Evolutionary conservation across 805 yeast genomes (phyloP).

Genomic region (Saccharomyces mikatae): DNA sequence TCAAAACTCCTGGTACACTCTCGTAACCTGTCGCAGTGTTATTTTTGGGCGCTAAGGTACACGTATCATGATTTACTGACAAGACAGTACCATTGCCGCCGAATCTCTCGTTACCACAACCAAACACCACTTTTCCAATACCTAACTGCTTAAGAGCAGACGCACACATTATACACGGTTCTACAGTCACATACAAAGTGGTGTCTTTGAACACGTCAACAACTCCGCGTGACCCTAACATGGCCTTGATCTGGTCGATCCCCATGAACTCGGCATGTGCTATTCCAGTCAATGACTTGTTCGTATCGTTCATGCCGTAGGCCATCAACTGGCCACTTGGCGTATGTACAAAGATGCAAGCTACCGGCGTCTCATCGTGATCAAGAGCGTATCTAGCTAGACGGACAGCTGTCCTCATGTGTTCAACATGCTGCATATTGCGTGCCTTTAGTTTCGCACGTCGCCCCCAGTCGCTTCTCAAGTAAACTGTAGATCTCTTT

Average conservation of each 20-base stretch:
- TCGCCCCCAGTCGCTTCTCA: not conserved
- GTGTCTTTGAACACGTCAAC: slow-evolving; percentile 42
- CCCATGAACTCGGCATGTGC: slow-evolving; percentile 91
- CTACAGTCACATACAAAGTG: slow-evolving; percentile 85
- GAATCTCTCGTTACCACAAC: slow-evolving; percentile 90
- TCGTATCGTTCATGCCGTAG: slow-evolving; percentile 79
- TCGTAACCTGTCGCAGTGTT: slow-evolving; percentile 9
- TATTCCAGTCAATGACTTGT: slow-evolving; percentile 75
- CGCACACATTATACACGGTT: slow-evolving; percentile 98
- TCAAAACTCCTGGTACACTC: slow-evolving; percentile 67
- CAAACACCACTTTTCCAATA: slow-evolving; percentile 68
- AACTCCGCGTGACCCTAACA: slow-evolving; percentile 18
- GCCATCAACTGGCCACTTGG: slow-evolving; percentile 47
- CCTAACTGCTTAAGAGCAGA: slow-evolving; percentile 78
- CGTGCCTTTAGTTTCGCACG: not conserved
- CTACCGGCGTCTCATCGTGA: slow-evolving; percentile 76
- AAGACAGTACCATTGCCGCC: slow-evolving; percentile 94
- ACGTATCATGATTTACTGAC: slow-evolving; percentile 42
- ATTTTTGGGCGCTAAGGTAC: slow-evolving; percentile 9
- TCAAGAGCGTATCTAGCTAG: slow-evolving; percentile 59
- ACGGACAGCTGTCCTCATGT: slow-evolving; percentile 45
- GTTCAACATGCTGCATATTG: slow-evolving; percentile 17
- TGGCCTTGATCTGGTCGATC: slow-evolving; percentile 43
- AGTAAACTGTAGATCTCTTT: not conserved
- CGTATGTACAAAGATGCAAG: slow-evolving; percentile 58